These are phyloP conservation scores for Casuarina glauca DNA, from an alignment of 306 rosid genomes.

Conservation along the genomic window DNA sequence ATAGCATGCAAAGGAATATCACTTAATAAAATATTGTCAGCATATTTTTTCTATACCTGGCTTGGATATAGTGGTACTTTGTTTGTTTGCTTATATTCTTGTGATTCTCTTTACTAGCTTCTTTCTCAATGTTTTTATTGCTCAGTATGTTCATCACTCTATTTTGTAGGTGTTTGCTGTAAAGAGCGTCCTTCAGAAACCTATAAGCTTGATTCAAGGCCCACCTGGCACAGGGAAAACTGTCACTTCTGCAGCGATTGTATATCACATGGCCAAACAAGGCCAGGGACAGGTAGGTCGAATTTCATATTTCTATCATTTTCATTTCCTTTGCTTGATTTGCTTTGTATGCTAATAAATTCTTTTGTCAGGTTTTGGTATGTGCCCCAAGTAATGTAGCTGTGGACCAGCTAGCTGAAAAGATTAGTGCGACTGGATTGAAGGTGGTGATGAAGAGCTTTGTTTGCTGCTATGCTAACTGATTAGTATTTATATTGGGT, in stretches of 20 bases:
- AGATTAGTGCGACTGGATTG: slow-evolving; percentile 95
- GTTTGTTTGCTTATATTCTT: not conserved
- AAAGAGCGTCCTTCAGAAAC: slow-evolving; percentile 98
- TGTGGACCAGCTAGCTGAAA: slow-evolving; percentile 96
- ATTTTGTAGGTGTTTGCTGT: slow-evolving; percentile 84
- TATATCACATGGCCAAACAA: slow-evolving; percentile 99
- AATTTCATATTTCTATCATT: not conserved
- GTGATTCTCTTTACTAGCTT: not conserved
- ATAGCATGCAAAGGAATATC: not conserved
- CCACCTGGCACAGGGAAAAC: slow-evolving; percentile 99
- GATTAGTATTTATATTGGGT: not conserved
- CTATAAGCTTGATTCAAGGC: slow-evolving; percentile 99
- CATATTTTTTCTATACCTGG: not conserved
- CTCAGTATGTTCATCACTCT: not conserved
- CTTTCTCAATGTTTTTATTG: not conserved
- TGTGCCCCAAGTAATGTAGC: slow-evolving; percentile 99
- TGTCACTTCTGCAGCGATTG: slow-evolving; percentile 98
- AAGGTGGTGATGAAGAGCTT: slow-evolving; percentile 57
- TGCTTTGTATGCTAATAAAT: not conserved
- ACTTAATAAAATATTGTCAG: not conserved
- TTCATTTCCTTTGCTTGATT: slow-evolving; percentile 1
- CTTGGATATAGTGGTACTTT: not conserved
- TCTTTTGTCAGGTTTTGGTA: slow-evolving; percentile 74
- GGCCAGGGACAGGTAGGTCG: slow-evolving; percentile 92
- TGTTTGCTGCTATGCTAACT: not conserved